Conservation (phyloP, 257 asterid species). For the Cinchona pubescens region DNA sequence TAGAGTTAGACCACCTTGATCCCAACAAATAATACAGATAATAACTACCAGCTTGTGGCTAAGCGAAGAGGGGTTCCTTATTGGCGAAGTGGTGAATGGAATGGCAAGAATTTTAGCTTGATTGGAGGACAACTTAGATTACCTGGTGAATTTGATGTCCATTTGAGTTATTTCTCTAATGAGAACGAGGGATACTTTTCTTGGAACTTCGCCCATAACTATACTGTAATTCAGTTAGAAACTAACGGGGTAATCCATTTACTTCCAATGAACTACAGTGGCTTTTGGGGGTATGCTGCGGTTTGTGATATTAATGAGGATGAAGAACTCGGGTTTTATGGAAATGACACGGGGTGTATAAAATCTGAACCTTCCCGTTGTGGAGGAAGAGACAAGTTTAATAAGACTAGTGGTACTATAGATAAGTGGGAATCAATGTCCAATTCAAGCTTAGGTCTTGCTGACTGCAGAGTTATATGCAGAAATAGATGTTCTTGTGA, state of each 20-base stretch:
- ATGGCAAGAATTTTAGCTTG: not conserved
- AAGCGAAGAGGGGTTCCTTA: not conserved
- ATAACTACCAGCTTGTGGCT: not conserved
- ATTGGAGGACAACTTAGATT: not conserved
- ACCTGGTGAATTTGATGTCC: not conserved
- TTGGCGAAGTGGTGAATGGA: not conserved
- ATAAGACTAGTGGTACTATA: not conserved
- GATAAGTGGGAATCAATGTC: not conserved
- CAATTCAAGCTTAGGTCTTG: not conserved
- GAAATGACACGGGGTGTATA: not conserved
- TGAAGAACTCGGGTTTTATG: not conserved
- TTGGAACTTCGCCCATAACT: not conserved
- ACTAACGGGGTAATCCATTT: not conserved
- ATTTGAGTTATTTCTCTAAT: not conserved
- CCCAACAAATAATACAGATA: no score
- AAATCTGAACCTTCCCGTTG: not conserved
- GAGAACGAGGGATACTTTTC: not conserved
- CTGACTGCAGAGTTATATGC: slow-evolving; percentile 2
- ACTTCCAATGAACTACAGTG: no score
- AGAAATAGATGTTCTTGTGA: not conserved
- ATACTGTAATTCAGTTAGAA: not conserved
- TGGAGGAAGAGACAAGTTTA: not conserved
- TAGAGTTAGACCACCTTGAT: not conserved
- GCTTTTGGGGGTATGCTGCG: not conserved
- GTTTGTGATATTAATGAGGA: not conserved